Conservation (phyloP, 2,329 filamentous ascomycete species). For the Catunica adiposa region DNA sequence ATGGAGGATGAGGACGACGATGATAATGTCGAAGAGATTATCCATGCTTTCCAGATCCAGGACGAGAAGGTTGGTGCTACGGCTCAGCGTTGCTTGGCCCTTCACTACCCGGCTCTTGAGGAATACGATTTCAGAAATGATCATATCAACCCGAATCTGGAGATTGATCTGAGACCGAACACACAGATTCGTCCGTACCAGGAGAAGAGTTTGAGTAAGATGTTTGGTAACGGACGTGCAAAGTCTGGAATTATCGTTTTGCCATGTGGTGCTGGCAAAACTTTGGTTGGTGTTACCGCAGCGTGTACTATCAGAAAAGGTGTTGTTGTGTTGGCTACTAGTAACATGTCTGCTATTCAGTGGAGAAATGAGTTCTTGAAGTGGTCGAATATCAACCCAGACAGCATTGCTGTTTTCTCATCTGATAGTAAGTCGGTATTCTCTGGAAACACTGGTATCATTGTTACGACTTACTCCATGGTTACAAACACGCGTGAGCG, state of each 20-base stretch:
- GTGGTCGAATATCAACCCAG: conserved; percentile 89
- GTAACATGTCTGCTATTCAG: conserved; percentile 93
- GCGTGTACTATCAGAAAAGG: conserved; percentile 97
- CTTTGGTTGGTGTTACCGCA: conserved; percentile 91
- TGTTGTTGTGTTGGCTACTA: conserved; percentile 86
- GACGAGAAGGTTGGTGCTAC: conserved; percentile 71
- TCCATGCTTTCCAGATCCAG: conserved; percentile 84
- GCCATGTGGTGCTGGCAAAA: conserved; percentile 93
- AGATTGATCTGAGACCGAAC: conserved; percentile 80
- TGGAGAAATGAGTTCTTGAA: conserved; percentile 95
- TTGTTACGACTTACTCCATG: conserved; percentile 97
- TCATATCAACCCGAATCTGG: conserved; percentile 70
- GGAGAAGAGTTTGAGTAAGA: conserved; percentile 93
- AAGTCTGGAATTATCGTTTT: conserved; percentile 96
- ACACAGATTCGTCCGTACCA: conserved; percentile 90
- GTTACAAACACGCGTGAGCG: conserved; percentile 80
- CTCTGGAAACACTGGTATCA: conserved; percentile 78
- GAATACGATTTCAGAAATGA: conserved; percentile 97
- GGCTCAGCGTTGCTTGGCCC: conserved; percentile 73
- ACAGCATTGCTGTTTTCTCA: conserved; percentile 88
- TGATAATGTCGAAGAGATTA: conserved; percentile 70
- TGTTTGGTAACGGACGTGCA: conserved; percentile 96
- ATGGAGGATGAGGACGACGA: conserved; percentile 65
- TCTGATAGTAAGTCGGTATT: conserved; percentile 82
- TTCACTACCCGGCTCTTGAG: conserved; percentile 77